Evolutionary conservation across 495 filamentous ascomycete species (phyloP).

Genomic region (Parachaetomium inaequale): DNA sequence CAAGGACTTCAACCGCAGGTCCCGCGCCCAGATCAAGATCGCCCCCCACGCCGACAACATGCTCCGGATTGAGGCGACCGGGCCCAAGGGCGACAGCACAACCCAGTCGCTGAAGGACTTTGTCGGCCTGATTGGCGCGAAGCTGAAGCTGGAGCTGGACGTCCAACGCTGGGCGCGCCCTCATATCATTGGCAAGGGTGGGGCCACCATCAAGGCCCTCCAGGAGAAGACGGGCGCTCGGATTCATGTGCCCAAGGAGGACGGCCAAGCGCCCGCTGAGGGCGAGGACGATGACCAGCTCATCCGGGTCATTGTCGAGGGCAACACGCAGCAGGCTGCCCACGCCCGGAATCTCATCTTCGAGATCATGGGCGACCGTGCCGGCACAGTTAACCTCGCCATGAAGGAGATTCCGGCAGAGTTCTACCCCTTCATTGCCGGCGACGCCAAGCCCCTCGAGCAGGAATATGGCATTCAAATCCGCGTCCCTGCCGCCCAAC

Average conservation of each 20-base stretch:
- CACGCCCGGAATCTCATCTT: slow-evolving; percentile 78
- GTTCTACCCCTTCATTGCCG: slow-evolving; percentile 93
- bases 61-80: slow-evolving; percentile 75
- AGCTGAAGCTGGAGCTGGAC: slow-evolving; percentile 71
- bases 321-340: slow-evolving; percentile 77
- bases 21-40: slow-evolving; percentile 79
- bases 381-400: slow-evolving; percentile 71
- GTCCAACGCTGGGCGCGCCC: slow-evolving; percentile 78
- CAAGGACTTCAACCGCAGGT: slow-evolving; percentile 80
- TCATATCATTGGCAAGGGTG: slow-evolving; percentile 87
- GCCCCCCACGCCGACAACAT: slow-evolving; percentile 61
- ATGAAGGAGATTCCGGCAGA: slow-evolving; percentile 81
- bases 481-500: slow-evolving; percentile 74
- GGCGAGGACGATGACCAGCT: slow-evolving; percentile 80
- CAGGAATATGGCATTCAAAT: slow-evolving; percentile 60
- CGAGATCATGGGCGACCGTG: slow-evolving; percentile 79
- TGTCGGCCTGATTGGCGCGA: slow-evolving; percentile 75
- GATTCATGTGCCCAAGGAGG: slow-evolving; percentile 80
- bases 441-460: slow-evolving; percentile 66
- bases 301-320: slow-evolving; percentile 84
- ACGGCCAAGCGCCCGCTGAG: slow-evolving; percentile 52
- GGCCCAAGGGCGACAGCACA: slow-evolving; percentile 65
- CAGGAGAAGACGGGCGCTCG: slow-evolving; percentile 79
- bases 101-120: slow-evolving; percentile 82
- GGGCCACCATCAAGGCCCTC: slow-evolving; percentile 83